A percentile compares a stretch with the other conserved stretches of the same genome.
Evolutionary conservation across 306 rosid genomes (phyloP).

Genomic region (Cicer cuneatum): DNA sequence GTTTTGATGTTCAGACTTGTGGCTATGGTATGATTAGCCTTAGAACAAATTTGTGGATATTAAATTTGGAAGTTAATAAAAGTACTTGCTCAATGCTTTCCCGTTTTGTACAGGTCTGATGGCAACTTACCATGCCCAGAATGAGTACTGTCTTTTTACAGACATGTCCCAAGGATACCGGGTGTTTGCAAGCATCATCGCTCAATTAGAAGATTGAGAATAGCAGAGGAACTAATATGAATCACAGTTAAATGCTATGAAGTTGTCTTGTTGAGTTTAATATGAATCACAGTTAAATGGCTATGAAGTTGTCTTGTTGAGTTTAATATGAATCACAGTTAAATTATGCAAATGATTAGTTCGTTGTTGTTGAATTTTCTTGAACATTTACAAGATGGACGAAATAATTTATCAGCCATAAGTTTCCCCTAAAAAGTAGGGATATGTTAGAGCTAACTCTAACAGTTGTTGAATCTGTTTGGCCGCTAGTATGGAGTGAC

Average conservation of each 20-base stretch:
- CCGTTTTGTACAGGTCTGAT: constrained; percentile 68
- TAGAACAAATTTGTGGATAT: constrained; percentile 13
- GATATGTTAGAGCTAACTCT: too few species aligned
- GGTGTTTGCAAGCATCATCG: constrained; percentile 70
- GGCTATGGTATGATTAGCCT: constrained; percentile 74
- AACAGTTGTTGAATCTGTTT: too few species aligned
- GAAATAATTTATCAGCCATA: neutral
- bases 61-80: constrained; percentile 6
- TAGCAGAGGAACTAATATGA: constrained; percentile 11
- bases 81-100: constrained; percentile 38
- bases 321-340: neutral
- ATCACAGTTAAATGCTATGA: too few species aligned
- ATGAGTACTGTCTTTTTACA: constrained; percentile 85
- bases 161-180: constrained; percentile 87
- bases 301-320: neutral
- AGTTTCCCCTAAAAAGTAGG: neutral
- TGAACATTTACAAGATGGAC: constrained; percentile 3
- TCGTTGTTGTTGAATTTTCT: neutral
- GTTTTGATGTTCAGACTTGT: constrained; percentile 88
- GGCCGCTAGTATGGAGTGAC: too few species aligned
- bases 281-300: too few species aligned
- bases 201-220: constrained; percentile 71
- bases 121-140: constrained; percentile 90
- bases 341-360: neutral
- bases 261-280: neutral